phyloP scores from a whole-genome alignment of 1,284 basidiomycete genomes.

The Cutaneotrichosporon cutaneum region DNA sequence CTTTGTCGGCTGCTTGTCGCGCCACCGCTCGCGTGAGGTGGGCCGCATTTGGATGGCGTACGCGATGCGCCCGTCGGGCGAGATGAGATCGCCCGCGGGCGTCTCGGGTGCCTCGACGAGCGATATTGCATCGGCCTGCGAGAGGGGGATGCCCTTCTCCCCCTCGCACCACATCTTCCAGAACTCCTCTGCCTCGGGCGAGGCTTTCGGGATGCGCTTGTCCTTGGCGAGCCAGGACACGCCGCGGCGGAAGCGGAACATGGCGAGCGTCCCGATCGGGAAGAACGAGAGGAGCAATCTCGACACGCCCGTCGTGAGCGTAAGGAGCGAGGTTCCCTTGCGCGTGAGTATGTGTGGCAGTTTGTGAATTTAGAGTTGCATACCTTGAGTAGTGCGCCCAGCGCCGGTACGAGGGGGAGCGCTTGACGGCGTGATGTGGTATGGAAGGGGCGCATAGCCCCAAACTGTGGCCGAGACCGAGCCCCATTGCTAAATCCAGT shows the following conservation, averaged over 20 bases:
- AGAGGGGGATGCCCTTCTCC: constrained; percentile 32
- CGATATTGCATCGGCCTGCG: constrained; percentile 23
- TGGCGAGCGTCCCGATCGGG: constrained; percentile 43
- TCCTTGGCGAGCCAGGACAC: constrained; percentile 34
- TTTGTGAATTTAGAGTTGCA: background rate
- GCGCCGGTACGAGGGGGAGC: constrained; percentile 45
- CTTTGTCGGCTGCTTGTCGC: constrained; percentile 1
- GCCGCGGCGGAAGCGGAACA: constrained; percentile 28
- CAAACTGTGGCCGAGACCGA: background rate
- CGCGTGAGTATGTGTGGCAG: constrained; percentile 5
- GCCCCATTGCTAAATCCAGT: background rate
- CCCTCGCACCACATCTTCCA: constrained; percentile 49
- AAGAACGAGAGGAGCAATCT: constrained; percentile 51
- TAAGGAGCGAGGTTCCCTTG: constrained; percentile 56
- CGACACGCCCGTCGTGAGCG: constrained; percentile 41
- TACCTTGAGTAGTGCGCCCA: constrained; percentile 47
- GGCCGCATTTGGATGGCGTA: constrained; percentile 27
- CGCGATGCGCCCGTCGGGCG: constrained; percentile 35
- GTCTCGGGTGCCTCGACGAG: constrained; percentile 23
- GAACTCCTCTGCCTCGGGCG: constrained; percentile 43
- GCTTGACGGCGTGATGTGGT: constrained; percentile 40
- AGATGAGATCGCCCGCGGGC: constrained; percentile 25
- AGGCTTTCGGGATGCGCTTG: constrained; percentile 29
- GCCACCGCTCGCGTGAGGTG: constrained; percentile 7
- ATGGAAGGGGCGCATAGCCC: constrained; percentile 34